Evolutionary conservation across 345 rosid genomes (phyloP), one percentile per base, ranked within the genome.

Genomic region (Corymbia maculata): DNA sequence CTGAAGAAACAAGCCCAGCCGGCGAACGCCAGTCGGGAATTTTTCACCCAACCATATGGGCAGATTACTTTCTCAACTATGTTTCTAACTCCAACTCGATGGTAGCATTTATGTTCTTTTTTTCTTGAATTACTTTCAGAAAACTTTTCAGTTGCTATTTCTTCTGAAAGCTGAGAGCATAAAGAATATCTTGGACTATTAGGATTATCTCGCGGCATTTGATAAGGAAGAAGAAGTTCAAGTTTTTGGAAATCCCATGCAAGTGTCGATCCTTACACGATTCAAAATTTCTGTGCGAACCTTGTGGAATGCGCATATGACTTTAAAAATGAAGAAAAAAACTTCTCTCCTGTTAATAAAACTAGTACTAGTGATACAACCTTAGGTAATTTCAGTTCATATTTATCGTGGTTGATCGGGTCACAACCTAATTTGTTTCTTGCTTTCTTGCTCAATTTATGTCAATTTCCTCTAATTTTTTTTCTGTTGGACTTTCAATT

Each of bases 11-110:
- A 26, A 86, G 47, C n/a, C 75, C 3, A 32, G 79, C 24, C 13
- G 19, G 24, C 7, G 79, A 88, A 44, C 91, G 92, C n/a, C 82
- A 50, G 26, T 89, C 90, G 13, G 85, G 89, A 10, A 53, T 52
- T 86, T 92, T 22, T 87, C 90, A 85, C 50, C 88, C 85, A 1
- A 66, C 88, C 44, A 21, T 90, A 14, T 92, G 92, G 93, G 89
- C 89, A 5, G 90, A 88, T 61, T 24, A 89, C 70, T 90, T 92
- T 87, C 92, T 90, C 36, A 53, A 79, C 9, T 87, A 70, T 47
- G 49, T 26, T 86, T 32, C 82, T 17, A 50, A 89, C 15, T 53
- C 50, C n/a, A 45, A 22, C 42, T 42, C 26, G 16, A 22, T 13
- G 82, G 68, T 87, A 42, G 19, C 32, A 42, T 42, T 52, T 82